These are phyloP conservation scores for Forsythia viridissima DNA, from an alignment of 257 asterid species.

Conservation along the genomic window DNA sequence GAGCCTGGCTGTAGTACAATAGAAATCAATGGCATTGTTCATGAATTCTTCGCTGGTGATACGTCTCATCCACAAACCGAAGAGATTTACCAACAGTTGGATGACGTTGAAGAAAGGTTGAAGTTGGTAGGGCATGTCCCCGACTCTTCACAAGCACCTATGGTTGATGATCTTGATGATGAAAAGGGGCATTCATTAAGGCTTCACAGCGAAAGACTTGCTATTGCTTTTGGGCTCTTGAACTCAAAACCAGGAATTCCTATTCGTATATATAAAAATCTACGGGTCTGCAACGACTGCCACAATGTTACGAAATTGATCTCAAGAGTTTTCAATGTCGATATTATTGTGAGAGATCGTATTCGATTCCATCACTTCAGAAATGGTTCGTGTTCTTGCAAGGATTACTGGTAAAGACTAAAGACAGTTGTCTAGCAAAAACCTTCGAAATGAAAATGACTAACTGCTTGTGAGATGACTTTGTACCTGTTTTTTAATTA, in stretches of 20 bases:
- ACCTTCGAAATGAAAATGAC: background rate
- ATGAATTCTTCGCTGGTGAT: conserved; percentile 81
- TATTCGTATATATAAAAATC: conserved; percentile 65
- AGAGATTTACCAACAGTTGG: conserved; percentile 49
- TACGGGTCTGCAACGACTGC: conserved; percentile 67
- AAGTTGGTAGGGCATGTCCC: conserved; percentile 48
- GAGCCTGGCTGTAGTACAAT: conserved; percentile 76
- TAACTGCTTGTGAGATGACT: background rate
- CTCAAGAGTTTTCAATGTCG: conserved; percentile 46
- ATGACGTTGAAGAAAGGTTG: conserved; percentile 53
- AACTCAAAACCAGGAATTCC: conserved; percentile 51
- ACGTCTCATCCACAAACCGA: conserved; percentile 53
- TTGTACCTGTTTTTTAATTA: no score
- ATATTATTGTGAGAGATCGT: conserved; percentile 76
- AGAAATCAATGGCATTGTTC: conserved; percentile 60
- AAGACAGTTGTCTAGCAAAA: background rate
- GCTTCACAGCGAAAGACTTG: conserved; percentile 76
- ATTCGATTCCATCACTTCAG: conserved; percentile 67
- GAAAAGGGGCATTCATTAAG: conserved; percentile 50
- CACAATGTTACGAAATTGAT: conserved; percentile 54
- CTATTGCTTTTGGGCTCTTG: conserved; percentile 64
- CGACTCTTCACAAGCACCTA: conserved; percentile 51
- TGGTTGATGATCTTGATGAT: conserved; percentile 49
- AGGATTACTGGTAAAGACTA: conserved; percentile 61
- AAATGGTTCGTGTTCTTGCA: conserved; percentile 71